Conservation (phyloP, 306 rosid genomes). For the Fagus crenata region DNA sequence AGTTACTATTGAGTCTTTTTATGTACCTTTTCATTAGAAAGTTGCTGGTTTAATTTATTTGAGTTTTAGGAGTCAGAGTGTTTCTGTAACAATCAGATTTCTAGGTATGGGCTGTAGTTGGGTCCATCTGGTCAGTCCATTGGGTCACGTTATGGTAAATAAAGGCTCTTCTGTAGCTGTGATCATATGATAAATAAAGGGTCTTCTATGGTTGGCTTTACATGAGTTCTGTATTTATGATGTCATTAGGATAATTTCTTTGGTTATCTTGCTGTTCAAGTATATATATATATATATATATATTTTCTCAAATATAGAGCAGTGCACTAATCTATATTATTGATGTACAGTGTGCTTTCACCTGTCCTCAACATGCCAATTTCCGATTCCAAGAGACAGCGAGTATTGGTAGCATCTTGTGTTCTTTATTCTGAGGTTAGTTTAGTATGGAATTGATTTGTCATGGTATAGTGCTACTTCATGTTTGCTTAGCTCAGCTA, state of each 20-base stretch:
- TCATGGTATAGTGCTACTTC: not conserved
- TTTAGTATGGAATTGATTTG: slow-evolving; percentile 10
- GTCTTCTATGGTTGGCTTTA: not conserved
- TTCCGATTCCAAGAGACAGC: slow-evolving; percentile 91
- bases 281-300: too few species aligned
- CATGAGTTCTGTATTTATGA: not conserved
- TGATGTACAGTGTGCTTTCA: slow-evolving; percentile 82
- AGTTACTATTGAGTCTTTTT: not conserved
- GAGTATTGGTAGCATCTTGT: slow-evolving; percentile 91
- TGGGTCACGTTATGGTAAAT: not conserved
- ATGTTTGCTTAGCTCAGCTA: not conserved
- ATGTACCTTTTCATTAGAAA: not conserved
- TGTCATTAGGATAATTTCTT: not conserved
- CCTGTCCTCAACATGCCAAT: slow-evolving; percentile 96
- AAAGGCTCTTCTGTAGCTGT: not conserved
- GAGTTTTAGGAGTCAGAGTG: not conserved
- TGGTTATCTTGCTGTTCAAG: not conserved
- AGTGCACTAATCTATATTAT: slow-evolving; percentile 20
- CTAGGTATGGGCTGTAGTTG: not conserved
- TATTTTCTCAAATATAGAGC: not conserved
- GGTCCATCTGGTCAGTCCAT: not conserved
- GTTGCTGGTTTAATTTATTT: not conserved
- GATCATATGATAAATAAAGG: not conserved
- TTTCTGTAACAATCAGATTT: not conserved
- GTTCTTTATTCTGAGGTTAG: slow-evolving; percentile 95